A percentile compares a stretch with the other conserved stretches of the same genome.
phyloP scores from a whole-genome alignment of 192 early-diverging fungal genomes.

The Coemansia sp. region DNA sequence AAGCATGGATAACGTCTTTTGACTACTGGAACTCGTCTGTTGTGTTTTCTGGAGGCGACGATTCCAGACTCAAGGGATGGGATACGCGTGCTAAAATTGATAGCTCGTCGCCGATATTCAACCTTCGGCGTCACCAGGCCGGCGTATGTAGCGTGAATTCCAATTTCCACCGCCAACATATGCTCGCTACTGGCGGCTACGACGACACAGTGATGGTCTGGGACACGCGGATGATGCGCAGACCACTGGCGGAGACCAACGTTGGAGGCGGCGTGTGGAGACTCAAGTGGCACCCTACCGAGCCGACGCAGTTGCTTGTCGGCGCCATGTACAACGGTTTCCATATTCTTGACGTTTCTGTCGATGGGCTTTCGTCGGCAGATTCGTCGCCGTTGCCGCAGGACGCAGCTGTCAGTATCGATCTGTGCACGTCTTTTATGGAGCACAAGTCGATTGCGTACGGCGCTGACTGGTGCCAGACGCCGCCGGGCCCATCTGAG shows the following conservation, averaged over 20 bases:
- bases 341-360: constrained; percentile 68
- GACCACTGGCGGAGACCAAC: constrained; percentile 64
- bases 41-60: constrained; percentile 82
- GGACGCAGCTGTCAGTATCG: constrained; percentile 14
- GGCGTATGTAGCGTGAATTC: constrained; percentile 92
- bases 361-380: constrained; percentile 2
- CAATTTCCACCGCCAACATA: constrained; percentile 71
- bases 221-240: constrained; percentile 85
- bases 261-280: constrained; percentile 93
- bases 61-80: constrained; percentile 84
- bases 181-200: constrained; percentile 90
- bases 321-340: constrained; percentile 94
- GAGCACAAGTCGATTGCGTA: constrained; percentile 77
- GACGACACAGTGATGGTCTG: constrained; percentile 87
- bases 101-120: constrained; percentile 56
- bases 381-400: constrained; percentile 6
- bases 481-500: background rate
- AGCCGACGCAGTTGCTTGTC: constrained; percentile 62
- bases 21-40: constrained; percentile 74
- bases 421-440: constrained; percentile 55
- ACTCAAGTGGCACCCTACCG: constrained; percentile 88
- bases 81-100: constrained; percentile 65
- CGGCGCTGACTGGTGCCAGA: constrained; percentile 74
- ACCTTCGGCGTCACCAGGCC: constrained; percentile 72
- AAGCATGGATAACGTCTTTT: constrained; percentile 93